Evolutionary conservation across 768 basidiomycete species (phyloP), one percentile per base, ranked within the genome.

Genomic region (Pulveroboletus sp.): DNA sequence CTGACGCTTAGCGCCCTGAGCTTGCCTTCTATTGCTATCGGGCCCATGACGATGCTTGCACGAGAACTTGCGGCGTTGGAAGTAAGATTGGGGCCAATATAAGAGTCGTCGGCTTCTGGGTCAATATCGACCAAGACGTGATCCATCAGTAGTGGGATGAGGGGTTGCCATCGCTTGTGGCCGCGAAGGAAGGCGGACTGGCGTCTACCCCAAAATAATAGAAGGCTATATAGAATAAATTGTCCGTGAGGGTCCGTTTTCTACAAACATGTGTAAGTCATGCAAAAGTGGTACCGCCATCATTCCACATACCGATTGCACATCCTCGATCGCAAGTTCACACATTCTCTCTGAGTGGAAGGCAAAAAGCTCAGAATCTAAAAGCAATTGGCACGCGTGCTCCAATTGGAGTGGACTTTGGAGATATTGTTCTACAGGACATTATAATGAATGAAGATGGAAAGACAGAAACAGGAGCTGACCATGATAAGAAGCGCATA

Each of bases 311-410:
- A 92, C 88, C 62, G 76, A 73, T 63, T 79, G 76, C 11, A 80
- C 79, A 58, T 90, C 83, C 42, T 83, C 77, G 33, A 86, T 72
- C 42, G 93, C 72, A 37, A 88, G 78, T 56, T 91, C 87, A 48
- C 85, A 81, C 89, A 94, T 94, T 31, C 95, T 75, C 62, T 93
- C 93, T 3, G 90, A 93, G 67, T 97, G 93, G 61, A 89, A 94
- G 3, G 79, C 68, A 60, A 97, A 96, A 36, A 98, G 77, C 61
- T 94, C 93, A 0, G 90, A 93, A 47, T 83, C 80, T 37, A 94
- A 72, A 11, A 98, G 71, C 28, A 87, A 69, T 36, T 78, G 72
- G 57, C 87, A 86, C 10, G 92, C 92, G 64, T 93, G 86, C 53
- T 92, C 82, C 40, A 97, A 76, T 59, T 95, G 92, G 24, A 87